These are phyloP conservation scores for Crithidia sp. DNA, from an alignment of 208 protist genomes.

Conservation along the genomic window DNA sequence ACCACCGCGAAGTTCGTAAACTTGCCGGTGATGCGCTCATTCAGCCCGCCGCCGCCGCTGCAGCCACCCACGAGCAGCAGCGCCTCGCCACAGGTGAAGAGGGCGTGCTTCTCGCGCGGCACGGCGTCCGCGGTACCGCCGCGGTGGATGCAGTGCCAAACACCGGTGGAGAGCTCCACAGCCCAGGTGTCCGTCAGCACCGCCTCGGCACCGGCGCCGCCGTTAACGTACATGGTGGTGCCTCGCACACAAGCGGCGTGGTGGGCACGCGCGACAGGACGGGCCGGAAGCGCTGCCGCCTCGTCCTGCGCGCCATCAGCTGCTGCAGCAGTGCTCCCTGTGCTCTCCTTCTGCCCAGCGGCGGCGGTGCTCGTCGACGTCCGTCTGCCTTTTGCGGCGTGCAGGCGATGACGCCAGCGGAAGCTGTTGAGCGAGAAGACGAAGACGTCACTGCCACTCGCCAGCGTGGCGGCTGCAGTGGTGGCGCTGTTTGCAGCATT, in stretches of 20 bases:
- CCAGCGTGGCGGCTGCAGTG: slow-evolving; percentile 21
- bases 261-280: slow-evolving; percentile 45
- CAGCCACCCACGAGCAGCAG: slow-evolving; percentile 80
- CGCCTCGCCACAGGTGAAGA: slow-evolving; percentile 76
- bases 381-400: slow-evolving; percentile 4
- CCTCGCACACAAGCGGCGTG: slow-evolving; percentile 71
- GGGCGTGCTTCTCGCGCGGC: slow-evolving; percentile 67
- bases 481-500: slow-evolving; percentile 1
- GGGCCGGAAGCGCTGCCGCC: background rate
- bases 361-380: background rate
- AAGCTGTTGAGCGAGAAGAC: slow-evolving; percentile 69
- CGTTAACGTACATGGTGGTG: slow-evolving; percentile 73
- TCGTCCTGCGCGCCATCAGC: background rate
- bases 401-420: slow-evolving; percentile 45
- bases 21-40: slow-evolving; percentile 50
- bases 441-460: slow-evolving; percentile 16
- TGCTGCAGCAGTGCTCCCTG: background rate
- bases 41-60: slow-evolving; percentile 37
- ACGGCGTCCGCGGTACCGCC: slow-evolving; percentile 65
- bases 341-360: background rate
- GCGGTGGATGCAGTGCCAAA: slow-evolving; percentile 66
- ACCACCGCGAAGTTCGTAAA: slow-evolving; percentile 79
- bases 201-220: slow-evolving; percentile 44
- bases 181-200: slow-evolving; percentile 77
- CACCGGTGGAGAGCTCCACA: slow-evolving; percentile 52